Percentiles rank a stretch among this genome's conserved stretches.
phyloP scores from a whole-genome alignment of 257 asterid genomes.

The Gentiana dahurica region DNA sequence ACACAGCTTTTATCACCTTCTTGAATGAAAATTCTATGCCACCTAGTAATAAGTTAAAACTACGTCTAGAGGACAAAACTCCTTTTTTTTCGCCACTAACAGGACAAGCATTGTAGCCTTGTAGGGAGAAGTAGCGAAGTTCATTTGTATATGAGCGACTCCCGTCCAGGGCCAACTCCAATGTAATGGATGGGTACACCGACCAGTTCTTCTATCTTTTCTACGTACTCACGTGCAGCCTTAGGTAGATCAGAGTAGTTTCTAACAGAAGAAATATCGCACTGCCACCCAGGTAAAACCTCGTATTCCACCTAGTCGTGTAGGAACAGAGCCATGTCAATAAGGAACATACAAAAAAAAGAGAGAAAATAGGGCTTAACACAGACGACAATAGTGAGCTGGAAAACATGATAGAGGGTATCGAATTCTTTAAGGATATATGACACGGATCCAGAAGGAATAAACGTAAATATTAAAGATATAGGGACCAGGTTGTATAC shows the following conservation, averaged over 20 bases:
- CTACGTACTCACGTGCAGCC: conserved; percentile 71
- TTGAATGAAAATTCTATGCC: too few relatives aligned
- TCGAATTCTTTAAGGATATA: too few relatives aligned
- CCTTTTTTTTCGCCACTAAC: too few relatives aligned
- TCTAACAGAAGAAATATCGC: conserved; percentile 68
- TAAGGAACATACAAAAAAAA: neutral
- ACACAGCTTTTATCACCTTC: too few relatives aligned
- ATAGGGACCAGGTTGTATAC: too few relatives aligned
- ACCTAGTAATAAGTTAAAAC: too few relatives aligned
- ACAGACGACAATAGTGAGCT: too few relatives aligned
- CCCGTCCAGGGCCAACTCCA: conserved; percentile 94
- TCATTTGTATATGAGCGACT: conserved; percentile 89
- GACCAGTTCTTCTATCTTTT: conserved; percentile 82
- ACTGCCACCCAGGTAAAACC: conserved; percentile 79
- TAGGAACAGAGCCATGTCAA: conserved; percentile 1
- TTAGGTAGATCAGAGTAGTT: conserved; percentile 79
- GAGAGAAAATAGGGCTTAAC: neutral
- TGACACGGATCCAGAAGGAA: too few relatives aligned
- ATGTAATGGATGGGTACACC: conserved; percentile 89
- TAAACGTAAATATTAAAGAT: too few relatives aligned
- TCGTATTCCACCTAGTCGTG: conserved; percentile 70
- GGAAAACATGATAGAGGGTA: too few relatives aligned
- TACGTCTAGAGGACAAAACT: too few relatives aligned
- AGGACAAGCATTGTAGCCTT: too few relatives aligned
- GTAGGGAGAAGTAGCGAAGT: neutral